Evolutionary conservation across 192 early-diverging fungal species (phyloP).

Genomic region (Coemansia sp.): DNA sequence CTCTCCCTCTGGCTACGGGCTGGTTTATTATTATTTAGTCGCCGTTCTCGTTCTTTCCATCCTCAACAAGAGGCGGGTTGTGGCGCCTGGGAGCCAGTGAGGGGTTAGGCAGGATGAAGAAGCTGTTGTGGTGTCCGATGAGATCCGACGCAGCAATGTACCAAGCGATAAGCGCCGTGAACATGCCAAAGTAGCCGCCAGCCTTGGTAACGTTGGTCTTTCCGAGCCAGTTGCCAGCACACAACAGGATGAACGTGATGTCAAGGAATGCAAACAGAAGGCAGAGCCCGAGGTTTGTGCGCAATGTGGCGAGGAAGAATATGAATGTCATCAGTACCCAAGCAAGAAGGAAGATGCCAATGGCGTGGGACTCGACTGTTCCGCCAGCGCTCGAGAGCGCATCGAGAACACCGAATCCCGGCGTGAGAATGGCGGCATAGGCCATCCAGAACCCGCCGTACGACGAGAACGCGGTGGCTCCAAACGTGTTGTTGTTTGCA

Average conservation of each 20-base stretch:
- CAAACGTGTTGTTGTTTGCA: conserved; percentile 76
- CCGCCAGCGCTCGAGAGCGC: conserved; percentile 44
- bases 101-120: conserved; percentile 61
- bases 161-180: conserved; percentile 77
- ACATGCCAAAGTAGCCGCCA: conserved; percentile 72
- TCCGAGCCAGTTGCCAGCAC: conserved; percentile 62
- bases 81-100: conserved; percentile 35
- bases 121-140: conserved; percentile 57
- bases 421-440: conserved; percentile 62
- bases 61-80: conserved; percentile 16
- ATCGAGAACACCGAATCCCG: conserved; percentile 56
- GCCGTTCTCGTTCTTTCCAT: conserved; percentile 37
- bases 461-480: conserved; percentile 76
- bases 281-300: conserved; percentile 64
- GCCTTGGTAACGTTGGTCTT: conserved; percentile 56
- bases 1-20: too few relatives aligned
- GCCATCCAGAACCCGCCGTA: conserved; percentile 74
- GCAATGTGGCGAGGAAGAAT: conserved; percentile 66
- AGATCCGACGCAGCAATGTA: conserved; percentile 71
- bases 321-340: conserved; percentile 76
- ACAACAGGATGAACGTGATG: conserved; percentile 71
- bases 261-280: conserved; percentile 68
- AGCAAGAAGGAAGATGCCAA: conserved; percentile 68
- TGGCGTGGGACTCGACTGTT: conserved; percentile 37
- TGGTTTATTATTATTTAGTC: conserved; percentile 8